Base-by-base conservation (phyloP, 176 grass and related monocot genomes). In the Hsuehochloa calcarea region DNA sequence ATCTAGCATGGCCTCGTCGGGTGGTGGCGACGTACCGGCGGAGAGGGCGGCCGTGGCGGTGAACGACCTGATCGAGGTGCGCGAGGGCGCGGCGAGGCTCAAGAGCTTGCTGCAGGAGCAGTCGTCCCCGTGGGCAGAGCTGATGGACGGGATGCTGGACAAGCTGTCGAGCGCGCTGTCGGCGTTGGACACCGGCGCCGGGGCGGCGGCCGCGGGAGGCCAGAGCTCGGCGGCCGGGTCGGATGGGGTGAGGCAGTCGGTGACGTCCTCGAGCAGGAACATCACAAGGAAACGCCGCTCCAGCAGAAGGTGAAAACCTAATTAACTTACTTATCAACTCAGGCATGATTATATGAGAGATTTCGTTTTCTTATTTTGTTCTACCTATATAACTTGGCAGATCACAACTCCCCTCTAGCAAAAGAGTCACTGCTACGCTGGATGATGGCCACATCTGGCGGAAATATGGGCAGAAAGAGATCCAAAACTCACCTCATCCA, bases 391-490 rank as follows among this genome's bases (percentile, higher is more conserved):
- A 41, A 41, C 40, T 41, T 41, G 40, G 60, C 77, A 94, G 95
- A 88, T 89, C 88, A 52, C 77, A 84, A 60, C 43, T 22, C 15
- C 34, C 82, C 39, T 72, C 69, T 46, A 40, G 8, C 8, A 87
- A 56, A 10, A 87, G 38, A 65, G 44, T 92, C 4, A 65, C 72
- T 6, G 2, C 67, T 14, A 90, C 72, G 2, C 70, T 89, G 16
- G 88, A 89, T 0, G 96, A 98, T 63, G 89, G 89, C 4, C 84
- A 93, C 19, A 40, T 80, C 14, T 98, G 96, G 96, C 81, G 96
- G 20, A 95, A 98, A 82, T 98, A 95, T 37, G 96, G 93, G 41
- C 96, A 93, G 87, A 98, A 98, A 70, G 79, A 85, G 1, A 95
- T 95, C 45, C 88, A 90, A 31, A 85, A 87, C 31, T 84, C 89